A percentile compares a stretch with the other conserved stretches of the same genome.
These are phyloP conservation scores for Spinellus fusiger DNA, from an alignment of 192 early-diverging fungal genomes.

Conservation along the genomic window DNA sequence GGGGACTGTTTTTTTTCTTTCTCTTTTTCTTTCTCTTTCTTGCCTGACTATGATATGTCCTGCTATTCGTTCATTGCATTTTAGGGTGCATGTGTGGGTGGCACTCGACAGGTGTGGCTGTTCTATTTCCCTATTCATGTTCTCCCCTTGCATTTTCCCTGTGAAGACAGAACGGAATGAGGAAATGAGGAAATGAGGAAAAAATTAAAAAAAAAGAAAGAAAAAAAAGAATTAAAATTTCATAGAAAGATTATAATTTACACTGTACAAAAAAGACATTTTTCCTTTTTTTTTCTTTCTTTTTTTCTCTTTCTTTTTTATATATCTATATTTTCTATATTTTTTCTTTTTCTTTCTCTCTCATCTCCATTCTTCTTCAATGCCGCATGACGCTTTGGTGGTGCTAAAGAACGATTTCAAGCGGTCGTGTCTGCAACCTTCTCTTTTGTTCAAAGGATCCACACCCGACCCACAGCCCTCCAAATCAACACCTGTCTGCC, in stretches of 20 bases:
- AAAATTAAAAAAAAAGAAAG: slow-evolving; percentile 2
- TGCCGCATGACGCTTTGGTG: background rate
- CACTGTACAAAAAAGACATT: background rate
- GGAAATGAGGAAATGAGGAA: background rate
- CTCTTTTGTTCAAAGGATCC: too few species aligned
- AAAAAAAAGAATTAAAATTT: background rate
- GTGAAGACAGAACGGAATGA: too few species aligned
- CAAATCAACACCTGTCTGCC: background rate
- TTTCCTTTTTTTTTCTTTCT: background rate
- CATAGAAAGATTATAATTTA: background rate
- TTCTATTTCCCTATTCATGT: too few species aligned
- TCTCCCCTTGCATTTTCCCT: too few species aligned
- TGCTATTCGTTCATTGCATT: too few species aligned
- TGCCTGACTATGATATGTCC: too few species aligned
- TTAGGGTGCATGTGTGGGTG: too few species aligned
- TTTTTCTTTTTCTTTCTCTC: background rate
- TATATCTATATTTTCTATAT: background rate
- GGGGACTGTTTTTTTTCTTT: too few species aligned
- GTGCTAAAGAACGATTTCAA: background rate
- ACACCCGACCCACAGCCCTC: too few species aligned
- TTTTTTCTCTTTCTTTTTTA: background rate
- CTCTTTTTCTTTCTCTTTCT: too few species aligned
- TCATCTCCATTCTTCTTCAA: background rate
- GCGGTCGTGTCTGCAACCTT: background rate
- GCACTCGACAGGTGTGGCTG: too few species aligned